These are phyloP conservation scores for Dendrocalamus latiflorus DNA, from an alignment of 202 grass and related monocot species.

Conservation along the genomic window DNA sequence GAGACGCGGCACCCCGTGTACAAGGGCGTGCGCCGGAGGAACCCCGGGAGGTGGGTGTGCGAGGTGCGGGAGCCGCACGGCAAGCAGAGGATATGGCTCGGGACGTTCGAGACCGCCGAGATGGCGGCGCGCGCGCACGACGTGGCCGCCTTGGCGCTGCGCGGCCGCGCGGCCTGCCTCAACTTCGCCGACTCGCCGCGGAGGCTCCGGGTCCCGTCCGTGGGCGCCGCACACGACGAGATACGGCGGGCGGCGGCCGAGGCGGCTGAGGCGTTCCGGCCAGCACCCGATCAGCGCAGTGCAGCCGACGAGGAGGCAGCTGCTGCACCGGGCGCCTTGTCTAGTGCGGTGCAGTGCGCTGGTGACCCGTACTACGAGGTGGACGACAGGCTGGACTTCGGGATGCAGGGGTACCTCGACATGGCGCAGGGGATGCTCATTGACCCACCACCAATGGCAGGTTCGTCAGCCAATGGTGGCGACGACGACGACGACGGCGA, in stretches of 20 bases:
- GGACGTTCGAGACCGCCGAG: conserved; percentile 79
- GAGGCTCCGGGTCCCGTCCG: conserved; percentile 37
- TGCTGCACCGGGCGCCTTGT: background rate
- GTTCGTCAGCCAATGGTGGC: background rate
- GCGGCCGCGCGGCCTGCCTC: conserved; percentile 68
- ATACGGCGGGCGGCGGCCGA: conserved; percentile 54
- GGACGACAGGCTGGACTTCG: too few relatives aligned
- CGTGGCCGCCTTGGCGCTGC: conserved; percentile 71
- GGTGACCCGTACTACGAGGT: too few relatives aligned
- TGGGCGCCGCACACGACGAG: conserved; percentile 43
- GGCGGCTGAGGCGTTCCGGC: conserved; percentile 58
- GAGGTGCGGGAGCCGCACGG: conserved; percentile 87
- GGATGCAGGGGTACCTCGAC: too few relatives aligned
- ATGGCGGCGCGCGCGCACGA: conserved; percentile 97
- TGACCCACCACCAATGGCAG: too few relatives aligned
- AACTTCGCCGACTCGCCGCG: conserved; percentile 85
- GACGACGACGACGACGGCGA: conserved; percentile 42
- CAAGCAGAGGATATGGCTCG: conserved; percentile 87
- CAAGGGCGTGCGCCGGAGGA: conserved; percentile 85
- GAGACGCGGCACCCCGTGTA: conserved; percentile 86
- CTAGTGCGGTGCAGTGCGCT: too few relatives aligned
- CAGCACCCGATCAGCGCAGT: conserved; percentile 10
- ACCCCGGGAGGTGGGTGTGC: conserved; percentile 82
- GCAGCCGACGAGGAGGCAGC: background rate
- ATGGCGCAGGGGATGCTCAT: too few relatives aligned